Conservation (phyloP, 768 basidiomycete genomes). For the Rhizopogon salebrosus region DNA sequence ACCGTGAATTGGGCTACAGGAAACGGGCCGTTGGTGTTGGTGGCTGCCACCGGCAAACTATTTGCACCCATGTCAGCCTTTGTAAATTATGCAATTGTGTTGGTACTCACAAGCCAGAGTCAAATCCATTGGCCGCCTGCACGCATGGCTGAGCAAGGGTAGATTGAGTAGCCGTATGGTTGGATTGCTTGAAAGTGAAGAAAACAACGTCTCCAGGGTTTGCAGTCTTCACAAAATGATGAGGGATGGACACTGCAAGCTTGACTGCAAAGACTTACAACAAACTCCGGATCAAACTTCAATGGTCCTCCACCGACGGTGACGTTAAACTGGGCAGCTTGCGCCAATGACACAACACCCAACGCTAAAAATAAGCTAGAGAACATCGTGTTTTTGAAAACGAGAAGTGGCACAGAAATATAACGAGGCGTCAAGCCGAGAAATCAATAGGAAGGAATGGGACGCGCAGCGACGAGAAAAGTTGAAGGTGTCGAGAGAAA, state of each 20-base stretch:
- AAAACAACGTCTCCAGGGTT: slow-evolving; percentile 39
- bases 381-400: slow-evolving; percentile 1
- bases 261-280: slow-evolving; percentile 17
- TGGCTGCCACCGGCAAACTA: slow-evolving; percentile 44
- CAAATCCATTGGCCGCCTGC: slow-evolving; percentile 40
- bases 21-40: slow-evolving; percentile 36
- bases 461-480: slow-evolving; percentile 7
- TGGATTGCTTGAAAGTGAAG: slow-evolving; percentile 52
- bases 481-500: neutral
- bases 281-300: slow-evolving; percentile 8
- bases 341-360: slow-evolving; percentile 2
- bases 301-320: slow-evolving; percentile 11
- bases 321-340: slow-evolving; percentile 10
- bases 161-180: slow-evolving; percentile 57
- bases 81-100: neutral
- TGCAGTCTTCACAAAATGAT: slow-evolving; percentile 31
- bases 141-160: slow-evolving; percentile 45
- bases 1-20: slow-evolving; percentile 40
- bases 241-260: neutral
- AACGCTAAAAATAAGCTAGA: neutral
- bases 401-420: neutral
- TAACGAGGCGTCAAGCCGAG: slow-evolving; percentile 5
- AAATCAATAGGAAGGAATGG: neutral
- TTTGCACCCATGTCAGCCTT: slow-evolving; percentile 12
- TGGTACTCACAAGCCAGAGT: slow-evolving; percentile 49